Percentiles rank a stretch among this genome's conserved stretches.
Evolutionary conservation across 768 basidiomycete species (phyloP).

Genomic region (Wakefieldia striispora): DNA sequence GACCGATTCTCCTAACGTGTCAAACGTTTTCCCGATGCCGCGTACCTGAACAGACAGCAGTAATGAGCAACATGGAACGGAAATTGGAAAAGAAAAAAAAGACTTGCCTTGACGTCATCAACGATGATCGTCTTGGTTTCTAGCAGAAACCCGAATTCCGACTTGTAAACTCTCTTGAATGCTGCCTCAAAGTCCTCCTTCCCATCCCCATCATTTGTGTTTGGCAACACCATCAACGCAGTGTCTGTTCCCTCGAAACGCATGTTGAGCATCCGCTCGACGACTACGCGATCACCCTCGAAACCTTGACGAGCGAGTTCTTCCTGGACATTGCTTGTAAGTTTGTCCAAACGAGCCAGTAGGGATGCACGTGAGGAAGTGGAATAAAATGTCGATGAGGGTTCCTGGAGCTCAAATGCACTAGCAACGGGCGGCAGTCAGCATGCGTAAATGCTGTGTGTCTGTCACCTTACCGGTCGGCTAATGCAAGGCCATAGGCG

Average conservation of each 20-base stretch:
- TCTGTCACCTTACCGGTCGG: conserved; percentile 54
- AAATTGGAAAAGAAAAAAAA: neutral
- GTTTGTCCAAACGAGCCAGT: conserved; percentile 62
- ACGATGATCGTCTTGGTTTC: conserved; percentile 82
- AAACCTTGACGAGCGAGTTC: conserved; percentile 85
- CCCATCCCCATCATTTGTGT: conserved; percentile 47
- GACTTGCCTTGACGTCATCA: conserved; percentile 82
- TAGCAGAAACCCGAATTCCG: conserved; percentile 90
- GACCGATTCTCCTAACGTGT: conserved; percentile 74
- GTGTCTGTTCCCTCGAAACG: conserved; percentile 94
- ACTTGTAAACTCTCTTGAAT: conserved; percentile 77
- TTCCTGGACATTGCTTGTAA: conserved; percentile 56
- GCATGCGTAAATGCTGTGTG: neutral
- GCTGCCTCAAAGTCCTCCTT: conserved; percentile 73
- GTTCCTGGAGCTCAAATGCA: conserved; percentile 86
- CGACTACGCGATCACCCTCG: conserved; percentile 60
- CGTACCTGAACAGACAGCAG: conserved; percentile 52
- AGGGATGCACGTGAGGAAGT: conserved; percentile 54
- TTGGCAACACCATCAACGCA: conserved; percentile 79
- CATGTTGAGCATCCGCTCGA: conserved; percentile 89
- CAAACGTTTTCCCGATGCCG: conserved; percentile 89
- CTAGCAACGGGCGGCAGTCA: conserved; percentile 37
- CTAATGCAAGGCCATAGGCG: conserved; percentile 91
- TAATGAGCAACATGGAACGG: neutral
- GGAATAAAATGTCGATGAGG: conserved; percentile 77